Evolutionary conservation across 129 eudicot genomes (phyloP), one percentile per base, ranked within the genome.

Genomic region (Kitagawia praeruptora): DNA sequence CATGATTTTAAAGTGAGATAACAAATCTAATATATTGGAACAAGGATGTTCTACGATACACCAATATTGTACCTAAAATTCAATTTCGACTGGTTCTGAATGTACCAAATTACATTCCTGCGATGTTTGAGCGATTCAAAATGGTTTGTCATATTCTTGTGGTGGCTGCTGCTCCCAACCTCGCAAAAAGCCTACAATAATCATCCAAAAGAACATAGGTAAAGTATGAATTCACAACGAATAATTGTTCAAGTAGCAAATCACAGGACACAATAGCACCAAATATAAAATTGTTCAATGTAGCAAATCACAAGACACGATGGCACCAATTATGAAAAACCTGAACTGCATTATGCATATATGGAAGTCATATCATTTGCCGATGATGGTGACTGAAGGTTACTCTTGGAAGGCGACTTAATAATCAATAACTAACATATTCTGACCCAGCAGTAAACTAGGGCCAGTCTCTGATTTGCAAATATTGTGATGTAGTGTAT

Each of bases 111-210:
- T 72, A 78, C 84, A 66, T 44, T 54, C 75, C 76, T 58, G 51
- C 69, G 34, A 53, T 56, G 78, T 80, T 39, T 79, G 48, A 49
- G 47, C 72, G 54, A 79, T 51, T 92, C 87, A 90, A 78, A 89
- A 94, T 72, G 96, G 93, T 81, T 94, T 94, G 79, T 86, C 89
- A 27, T 87, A 90, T 78, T 91, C 97, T 81, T 88, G 98, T 73
- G 96, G 47, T 72, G 96, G 92, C 83, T 91, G 97, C 90, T 89
- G 96, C 87, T 91, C 93, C 98, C 98, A 94, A 27, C 81, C 84
- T 18, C 88, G 85, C 87, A 89, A 80, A 74, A 89, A 84, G 79
- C 97, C 98, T 94, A 83, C 86, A 81, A 58, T 77, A 82, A 82
- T n/a, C 12, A 81, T 40, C 66, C 31, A 14, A 82, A 79, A 78